Evolutionary conservation across 306 rosid species (phyloP), one percentile per base, ranked within the genome.

Genomic region (Cicer pinnatifidum): DNA sequence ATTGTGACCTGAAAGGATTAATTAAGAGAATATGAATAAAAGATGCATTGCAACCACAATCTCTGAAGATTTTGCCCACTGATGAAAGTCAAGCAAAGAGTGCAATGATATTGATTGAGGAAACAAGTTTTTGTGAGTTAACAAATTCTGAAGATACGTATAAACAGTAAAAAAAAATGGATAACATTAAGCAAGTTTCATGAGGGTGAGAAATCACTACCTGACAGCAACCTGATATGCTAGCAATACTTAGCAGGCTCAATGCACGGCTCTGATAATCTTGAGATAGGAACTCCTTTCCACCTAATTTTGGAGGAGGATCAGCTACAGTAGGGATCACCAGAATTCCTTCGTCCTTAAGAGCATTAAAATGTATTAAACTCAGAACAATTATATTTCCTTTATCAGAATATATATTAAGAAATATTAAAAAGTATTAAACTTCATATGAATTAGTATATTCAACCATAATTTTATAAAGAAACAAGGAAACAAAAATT

Each of bases 211-310:
- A 82, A 40, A 66, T 40, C 43, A 69, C 82, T 60, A 87, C 99
- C 97, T 95, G 97, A 84, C 97, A 91, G 83, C 99, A 90, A 69
- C 99, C 99, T 6, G 99, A 91, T 67, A 95, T 72, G 88, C 99
- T 92, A 41, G 99, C 96, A 85, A 95, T 86, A 85, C 99, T 87
- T 63, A 87, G 75, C 63, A 89, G 78, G 81, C 97, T 85, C 63
- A 80, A 89, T 28, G 86, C 82, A 76, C 92, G 89, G 78, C 72
- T 80, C 64, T 78, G 93, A 77, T 81, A 90, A 60, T 89, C 92
- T 73, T 87, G 91, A 1, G 97, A 95, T 44, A 78, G 82, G 66
- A 84, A 78, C 78, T 90, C 95, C 86, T 90, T 95, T 59, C 85
- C 87, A 48, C 99, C 99, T 82, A 92, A 73, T 83, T 92, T 95